Evolutionary conservation across 805 yeast species (phyloP), one percentile per base, ranked within the genome.

Genomic region (Candida ipomoeae): DNA sequence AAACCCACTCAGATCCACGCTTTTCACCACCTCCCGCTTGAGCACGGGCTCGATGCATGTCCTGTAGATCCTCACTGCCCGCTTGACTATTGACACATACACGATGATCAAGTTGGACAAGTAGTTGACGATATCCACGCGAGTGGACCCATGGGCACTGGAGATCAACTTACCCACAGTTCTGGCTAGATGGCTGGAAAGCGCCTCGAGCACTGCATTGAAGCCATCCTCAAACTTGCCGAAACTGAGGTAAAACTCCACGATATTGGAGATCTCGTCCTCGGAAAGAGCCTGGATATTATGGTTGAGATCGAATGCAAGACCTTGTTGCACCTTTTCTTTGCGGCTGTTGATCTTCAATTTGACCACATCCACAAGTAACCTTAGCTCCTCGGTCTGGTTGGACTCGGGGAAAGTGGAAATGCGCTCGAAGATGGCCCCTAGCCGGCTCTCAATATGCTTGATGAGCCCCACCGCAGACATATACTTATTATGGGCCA

Each of bases 401-500:
- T 35, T 40, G 39, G 49, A 55, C 13, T 52, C 60, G 17, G 48
- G 48, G 20, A 44, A 52, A 40, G 38, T 50, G 44, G 31, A 52
- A 40, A 37, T 67, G 40, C 44, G 65, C 61, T 15, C 57, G 48
- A 73, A 75, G 10, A 69, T 64, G 20, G 54, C 58, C 6, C 52
- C 46, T 18, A 73, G 55, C 48, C 68, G 66, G 13, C 59, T 55
- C 48, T 72, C 76, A 37, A 73, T 70, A 53, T 70, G 70, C 31
- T 62, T 62, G 39, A 74, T 64, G 26, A 70, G 59, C 6, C 75
- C 76, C 17, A 77, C 79, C 3, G 80, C 73, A 40, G 69, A 71
- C 46, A 62, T 66, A 57, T 77, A 84, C 49, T 77, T 74, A 48
- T 80, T 77, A 58, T 85, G 84, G 10, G 88, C 84, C 23, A 86